Conservation (phyloP, 2,329 filamentous ascomycete species). For the Boeremia exigua region DNA sequence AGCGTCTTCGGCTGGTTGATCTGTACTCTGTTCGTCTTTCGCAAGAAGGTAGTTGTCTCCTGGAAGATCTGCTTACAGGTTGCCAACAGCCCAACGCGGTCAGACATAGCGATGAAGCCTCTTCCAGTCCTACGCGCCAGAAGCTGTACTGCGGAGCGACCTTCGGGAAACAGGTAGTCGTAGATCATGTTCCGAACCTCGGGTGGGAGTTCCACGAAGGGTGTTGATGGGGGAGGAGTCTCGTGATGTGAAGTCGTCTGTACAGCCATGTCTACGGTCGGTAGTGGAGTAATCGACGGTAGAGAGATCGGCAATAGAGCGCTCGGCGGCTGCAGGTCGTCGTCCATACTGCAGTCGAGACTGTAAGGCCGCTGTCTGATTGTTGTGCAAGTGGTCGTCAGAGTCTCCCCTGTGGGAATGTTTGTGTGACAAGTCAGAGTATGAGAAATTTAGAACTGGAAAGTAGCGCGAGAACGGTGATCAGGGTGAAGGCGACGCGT, state of each 20-base stretch:
- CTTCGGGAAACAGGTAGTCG: background rate
- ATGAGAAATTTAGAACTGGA: too few relatives aligned
- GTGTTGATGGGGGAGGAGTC: background rate
- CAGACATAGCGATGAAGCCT: background rate
- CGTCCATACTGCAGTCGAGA: too few relatives aligned
- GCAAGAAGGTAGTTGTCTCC: background rate
- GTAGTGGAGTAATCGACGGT: background rate
- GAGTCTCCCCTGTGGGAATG: too few relatives aligned
- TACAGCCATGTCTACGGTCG: too few relatives aligned
- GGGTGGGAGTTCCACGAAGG: background rate
- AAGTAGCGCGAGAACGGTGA: too few relatives aligned
- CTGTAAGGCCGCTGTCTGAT: too few relatives aligned
- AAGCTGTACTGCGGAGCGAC: background rate
- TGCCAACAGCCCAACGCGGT: background rate
- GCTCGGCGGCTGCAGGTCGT: too few relatives aligned
- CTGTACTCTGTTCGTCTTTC: background rate
- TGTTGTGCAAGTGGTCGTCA: too few relatives aligned
- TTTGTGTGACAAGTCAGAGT: too few relatives aligned
- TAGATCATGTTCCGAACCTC: constrained; percentile 3
- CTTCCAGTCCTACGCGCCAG: background rate
- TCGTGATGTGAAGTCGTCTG: background rate
- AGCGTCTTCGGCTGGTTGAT: background rate
- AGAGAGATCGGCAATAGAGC: too few relatives aligned
- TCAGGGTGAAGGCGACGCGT: too few relatives aligned
- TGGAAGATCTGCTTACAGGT: background rate